Base-by-base conservation (phyloP, 2,329 filamentous ascomycete species). In the Cordyceps cicadae region DNA sequence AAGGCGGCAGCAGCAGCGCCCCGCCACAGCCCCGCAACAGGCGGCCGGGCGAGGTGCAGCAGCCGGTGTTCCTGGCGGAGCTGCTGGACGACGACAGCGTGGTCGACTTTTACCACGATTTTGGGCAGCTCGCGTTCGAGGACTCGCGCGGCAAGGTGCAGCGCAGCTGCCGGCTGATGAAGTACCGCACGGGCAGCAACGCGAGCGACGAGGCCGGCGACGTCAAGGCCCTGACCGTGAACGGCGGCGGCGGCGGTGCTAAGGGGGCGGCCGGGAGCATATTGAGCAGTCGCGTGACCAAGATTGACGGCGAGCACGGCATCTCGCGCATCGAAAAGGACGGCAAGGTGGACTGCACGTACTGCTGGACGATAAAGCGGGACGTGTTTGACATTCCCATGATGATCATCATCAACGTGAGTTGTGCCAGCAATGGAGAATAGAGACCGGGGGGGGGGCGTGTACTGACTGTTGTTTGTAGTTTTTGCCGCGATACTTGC, bases 351-450 rank as follows among this genome's bases (percentile, higher is more conserved):
- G 90, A 96, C 71, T 97, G 92, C 77, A 92, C 89, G 68, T 96
- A 95, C 76, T 96, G 90, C 77, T 97, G 93, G 92, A 93, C 90
- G 64, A 92, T 97, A 64, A 96, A 96, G 77, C 83, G 93, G 64
- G 94, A 99, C 74, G 90, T 94, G 46, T 97, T 97, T 77, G 93
- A 97, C 76, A 96, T 97, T 74, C 94, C 94, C 24, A 96, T 97
- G 91, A 81, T 97, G 77, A 95, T 97, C 74, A 90, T 97, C 70
- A 93, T 97, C 79, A 97, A 97, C 77, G 94, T 97, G 74, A 87
- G 92, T 87, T 29, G 29, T 29, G 29, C 9, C 4, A 34, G 11
- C 32, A 8, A 8, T 8, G 11, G 11, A 19, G 17, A 11, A 34
- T 34, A 6, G 5, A 24, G 12, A 17, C 8, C n/a, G 9, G 21